Conservation (phyloP, 2,329 filamentous ascomycete species). For the Lasiodiplodia hormozganensis region DNA sequence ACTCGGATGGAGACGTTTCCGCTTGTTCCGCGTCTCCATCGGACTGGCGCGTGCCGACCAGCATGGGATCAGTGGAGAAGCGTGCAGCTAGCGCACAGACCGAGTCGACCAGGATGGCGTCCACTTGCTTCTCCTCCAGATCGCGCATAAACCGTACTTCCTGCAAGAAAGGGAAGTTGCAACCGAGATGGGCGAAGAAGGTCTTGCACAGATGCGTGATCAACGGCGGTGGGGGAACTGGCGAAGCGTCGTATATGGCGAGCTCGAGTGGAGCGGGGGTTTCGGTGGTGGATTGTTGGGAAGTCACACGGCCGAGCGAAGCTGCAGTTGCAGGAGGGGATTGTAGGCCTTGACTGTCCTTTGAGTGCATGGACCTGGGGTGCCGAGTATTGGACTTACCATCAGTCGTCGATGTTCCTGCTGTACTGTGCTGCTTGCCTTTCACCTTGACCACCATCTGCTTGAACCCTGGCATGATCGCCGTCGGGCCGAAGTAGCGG, state of each 20-base stretch:
- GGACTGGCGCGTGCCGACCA: constrained; percentile 49
- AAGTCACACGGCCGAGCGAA: constrained; percentile 26
- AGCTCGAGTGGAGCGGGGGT: constrained; percentile 54
- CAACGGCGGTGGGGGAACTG: constrained; percentile 73
- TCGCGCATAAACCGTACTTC: constrained; percentile 75
- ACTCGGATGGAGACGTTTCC: constrained; percentile 62
- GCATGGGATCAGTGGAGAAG: constrained; percentile 70
- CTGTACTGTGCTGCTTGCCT: constrained; percentile 67
- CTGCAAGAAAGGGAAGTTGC: constrained; percentile 84
- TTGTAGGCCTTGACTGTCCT: constrained; percentile 37
- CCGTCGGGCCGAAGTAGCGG: constrained; percentile 87
- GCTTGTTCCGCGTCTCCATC: constrained; percentile 34
- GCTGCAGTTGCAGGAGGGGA: constrained; percentile 36
- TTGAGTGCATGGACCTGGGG: constrained; percentile 1
- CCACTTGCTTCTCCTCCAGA: constrained; percentile 79
- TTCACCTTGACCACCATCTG: constrained; percentile 86
- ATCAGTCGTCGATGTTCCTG: constrained; percentile 61
- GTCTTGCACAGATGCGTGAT: constrained; percentile 79
- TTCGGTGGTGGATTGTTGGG: constrained; percentile 40
- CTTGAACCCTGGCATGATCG: constrained; percentile 90
- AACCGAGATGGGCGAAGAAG: constrained; percentile 83
- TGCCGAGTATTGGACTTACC: constrained; percentile 31
- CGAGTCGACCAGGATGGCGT: constrained; percentile 84
- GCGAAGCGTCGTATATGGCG: constrained; percentile 80
- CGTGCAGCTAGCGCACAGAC: constrained; percentile 83